phyloP scores from a whole-genome alignment of 495 filamentous ascomycete genomes.

The Rhypophila decipiens region DNA sequence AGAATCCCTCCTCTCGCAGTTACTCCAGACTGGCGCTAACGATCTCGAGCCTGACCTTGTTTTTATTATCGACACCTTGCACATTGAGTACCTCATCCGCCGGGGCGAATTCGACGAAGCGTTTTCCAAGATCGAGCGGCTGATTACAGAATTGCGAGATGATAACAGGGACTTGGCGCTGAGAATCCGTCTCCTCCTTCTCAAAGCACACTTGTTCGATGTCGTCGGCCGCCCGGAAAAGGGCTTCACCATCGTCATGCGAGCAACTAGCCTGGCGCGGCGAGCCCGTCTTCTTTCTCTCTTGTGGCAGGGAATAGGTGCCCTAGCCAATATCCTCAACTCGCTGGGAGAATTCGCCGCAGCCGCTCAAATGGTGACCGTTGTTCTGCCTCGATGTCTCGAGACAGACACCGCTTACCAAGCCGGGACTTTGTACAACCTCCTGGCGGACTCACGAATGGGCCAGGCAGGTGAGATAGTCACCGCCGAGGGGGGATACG shows the following conservation, averaged over 20 bases:
- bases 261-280: constrained; percentile 72
- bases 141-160: constrained; percentile 57
- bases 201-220: constrained; percentile 70
- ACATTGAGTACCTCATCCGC: constrained; percentile 66
- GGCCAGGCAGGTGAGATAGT: constrained; percentile 59
- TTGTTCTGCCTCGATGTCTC: constrained; percentile 74
- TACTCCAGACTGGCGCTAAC: constrained; percentile 38
- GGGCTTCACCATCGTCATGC: constrained; percentile 75
- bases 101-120: constrained; percentile 57
- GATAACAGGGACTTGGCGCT: constrained; percentile 68
- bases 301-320: constrained; percentile 71
- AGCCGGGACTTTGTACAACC: constrained; percentile 61
- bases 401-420: constrained; percentile 65
- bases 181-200: constrained; percentile 65
- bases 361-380: constrained; percentile 58
- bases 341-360: constrained; percentile 70
- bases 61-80: constrained; percentile 61
- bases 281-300: constrained; percentile 62
- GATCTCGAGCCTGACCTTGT: constrained; percentile 61
- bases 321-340: constrained; percentile 62
- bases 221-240: constrained; percentile 65
- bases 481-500: constrained; percentile 1
- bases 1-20: constrained; percentile 58
- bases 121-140: constrained; percentile 59
- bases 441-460: constrained; percentile 79